A percentile compares a stretch with the other conserved stretches of the same genome.
Conservation (phyloP, 169 alveolate species). For the Pseudocohnilembus persalinus region DNA sequence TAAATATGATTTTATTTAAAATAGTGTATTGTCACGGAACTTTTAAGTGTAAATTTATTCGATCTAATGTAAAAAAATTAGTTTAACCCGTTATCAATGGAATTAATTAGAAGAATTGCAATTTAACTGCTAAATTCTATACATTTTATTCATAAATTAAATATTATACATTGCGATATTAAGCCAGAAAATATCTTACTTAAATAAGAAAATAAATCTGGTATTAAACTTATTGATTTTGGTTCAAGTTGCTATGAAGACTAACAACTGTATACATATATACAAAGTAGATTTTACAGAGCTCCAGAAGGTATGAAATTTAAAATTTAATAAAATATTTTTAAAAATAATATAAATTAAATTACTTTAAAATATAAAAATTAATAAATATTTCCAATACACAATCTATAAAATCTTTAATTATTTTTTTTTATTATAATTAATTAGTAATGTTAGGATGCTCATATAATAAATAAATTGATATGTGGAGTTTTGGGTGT, state of each 20-base stretch:
- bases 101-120: conserved; percentile 60
- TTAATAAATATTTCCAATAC: no score
- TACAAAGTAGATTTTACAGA: conserved; percentile 74
- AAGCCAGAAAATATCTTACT: conserved; percentile 85
- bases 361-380: no score
- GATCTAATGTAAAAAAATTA: conserved; percentile 58
- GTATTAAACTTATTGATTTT: conserved; percentile 67
- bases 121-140: conserved; percentile 65
- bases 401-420: no score
- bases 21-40: conserved; percentile 76
- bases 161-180: conserved; percentile 81
- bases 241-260: conserved; percentile 70
- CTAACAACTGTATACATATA: conserved; percentile 60
- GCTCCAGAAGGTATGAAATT: no score
- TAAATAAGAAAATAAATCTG: conserved; percentile 53
- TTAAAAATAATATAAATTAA: no score
- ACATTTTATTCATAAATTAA: conserved; percentile 50
- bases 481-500: conserved; percentile 89
- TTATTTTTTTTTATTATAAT: no score
- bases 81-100: conserved; percentile 59
- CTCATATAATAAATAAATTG: conserved; percentile 79
- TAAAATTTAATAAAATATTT: no score
- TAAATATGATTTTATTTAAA: conserved; percentile 33
- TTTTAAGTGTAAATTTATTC: conserved; percentile 68
- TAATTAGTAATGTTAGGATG: conserved; percentile 82